These are phyloP conservation scores for Lentinula aciculospora DNA, from an alignment of 768 basidiomycete species.

Conservation along the genomic window DNA sequence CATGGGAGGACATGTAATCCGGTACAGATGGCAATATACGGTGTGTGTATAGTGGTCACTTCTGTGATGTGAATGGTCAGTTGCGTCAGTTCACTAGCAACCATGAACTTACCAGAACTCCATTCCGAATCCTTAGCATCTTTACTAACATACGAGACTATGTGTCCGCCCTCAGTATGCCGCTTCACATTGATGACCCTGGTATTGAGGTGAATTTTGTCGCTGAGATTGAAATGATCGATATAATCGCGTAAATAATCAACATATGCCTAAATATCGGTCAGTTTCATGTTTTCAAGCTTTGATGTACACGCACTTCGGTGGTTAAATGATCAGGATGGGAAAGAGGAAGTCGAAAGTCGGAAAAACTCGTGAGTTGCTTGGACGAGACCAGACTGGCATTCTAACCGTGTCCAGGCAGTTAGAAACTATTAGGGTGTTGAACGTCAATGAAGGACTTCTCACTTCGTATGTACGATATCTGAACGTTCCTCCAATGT, in stretches of 20 bases:
- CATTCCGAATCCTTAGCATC: conserved; percentile 18
- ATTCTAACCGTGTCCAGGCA: conserved; percentile 25
- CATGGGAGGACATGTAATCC: conserved; percentile 53
- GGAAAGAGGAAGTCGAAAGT: conserved; percentile 44
- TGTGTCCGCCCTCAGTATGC: conserved; percentile 26
- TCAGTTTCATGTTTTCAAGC: not conserved
- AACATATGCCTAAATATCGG: conserved; percentile 35
- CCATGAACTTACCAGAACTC: conserved; percentile 19
- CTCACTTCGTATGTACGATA: conserved; percentile 41
- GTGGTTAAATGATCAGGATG: conserved; percentile 45
- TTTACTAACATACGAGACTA: conserved; percentile 26
- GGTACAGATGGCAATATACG: conserved; percentile 45
- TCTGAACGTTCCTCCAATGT: conserved; percentile 48
- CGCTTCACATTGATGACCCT: conserved; percentile 34
- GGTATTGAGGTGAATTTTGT: conserved; percentile 29
- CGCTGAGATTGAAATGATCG: conserved; percentile 31
- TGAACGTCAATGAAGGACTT: not conserved
- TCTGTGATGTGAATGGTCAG: conserved; percentile 12
- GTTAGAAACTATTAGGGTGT: not conserved
- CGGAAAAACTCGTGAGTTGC: conserved; percentile 55
- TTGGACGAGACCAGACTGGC: conserved; percentile 50
- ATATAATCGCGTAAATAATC: conserved; percentile 44
- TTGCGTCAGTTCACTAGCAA: not conserved
- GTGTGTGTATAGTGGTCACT: conserved; percentile 24
- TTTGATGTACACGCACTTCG: conserved; percentile 18